Conservation (phyloP, 2,329 filamentous ascomycete genomes). For the Sordariomycetes sp. region DNA sequence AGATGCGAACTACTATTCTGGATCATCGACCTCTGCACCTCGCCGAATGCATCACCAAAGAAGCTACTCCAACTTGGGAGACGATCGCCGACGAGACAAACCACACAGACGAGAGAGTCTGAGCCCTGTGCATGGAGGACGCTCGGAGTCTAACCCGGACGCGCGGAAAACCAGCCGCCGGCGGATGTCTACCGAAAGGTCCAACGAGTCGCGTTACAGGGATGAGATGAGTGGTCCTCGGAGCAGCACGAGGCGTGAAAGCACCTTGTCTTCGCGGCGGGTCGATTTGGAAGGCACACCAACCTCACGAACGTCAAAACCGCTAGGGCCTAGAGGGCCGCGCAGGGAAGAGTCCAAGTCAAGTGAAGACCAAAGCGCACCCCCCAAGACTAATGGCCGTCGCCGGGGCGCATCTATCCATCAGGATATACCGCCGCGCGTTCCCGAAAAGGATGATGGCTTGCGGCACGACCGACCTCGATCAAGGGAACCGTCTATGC, state of each 20-base stretch:
- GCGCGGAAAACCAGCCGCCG: constrained; percentile 12
- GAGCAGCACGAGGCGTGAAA: constrained; percentile 19
- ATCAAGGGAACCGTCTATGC: constrained; percentile 23
- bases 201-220: constrained; percentile 9
- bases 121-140: constrained; percentile 3
- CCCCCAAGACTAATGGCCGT: constrained; percentile 17
- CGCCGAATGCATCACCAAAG: constrained; percentile 11
- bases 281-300: constrained; percentile 2
- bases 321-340: constrained; percentile 13
- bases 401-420: constrained; percentile 25
- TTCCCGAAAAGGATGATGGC: constrained; percentile 13
- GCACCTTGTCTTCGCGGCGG: constrained; percentile 2
- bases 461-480: constrained; percentile 14
- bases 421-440: constrained; percentile 15
- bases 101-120: constrained; percentile 5
- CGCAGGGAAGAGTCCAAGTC: constrained; percentile 26
- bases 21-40: constrained; percentile 1
- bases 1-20: constrained; percentile 30
- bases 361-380: constrained; percentile 25
- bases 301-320: constrained; percentile 11
- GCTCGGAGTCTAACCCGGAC: constrained; percentile 13
- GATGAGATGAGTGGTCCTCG: constrained; percentile 10
- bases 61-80: constrained; percentile 17
- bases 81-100: constrained; percentile 10
- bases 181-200: constrained; percentile 22